phyloP scores from a whole-genome alignment of 2,329 filamentous ascomycete genomes.

The Curvularia verruculosa region DNA sequence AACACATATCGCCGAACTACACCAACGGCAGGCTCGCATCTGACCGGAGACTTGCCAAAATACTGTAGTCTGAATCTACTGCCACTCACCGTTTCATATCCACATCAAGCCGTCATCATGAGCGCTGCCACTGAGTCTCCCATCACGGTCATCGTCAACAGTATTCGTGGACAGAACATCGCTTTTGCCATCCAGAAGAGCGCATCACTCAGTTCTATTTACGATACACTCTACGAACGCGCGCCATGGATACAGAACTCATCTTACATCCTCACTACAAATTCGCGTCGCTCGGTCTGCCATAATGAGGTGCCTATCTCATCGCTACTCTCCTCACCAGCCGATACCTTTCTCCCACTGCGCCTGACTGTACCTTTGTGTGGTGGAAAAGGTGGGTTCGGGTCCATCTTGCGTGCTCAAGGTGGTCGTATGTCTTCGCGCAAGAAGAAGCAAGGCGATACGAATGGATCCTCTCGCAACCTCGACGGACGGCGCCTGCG shows the following conservation, averaged over 20 bases:
- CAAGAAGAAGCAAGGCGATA: constrained; percentile 83
- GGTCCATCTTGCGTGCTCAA: constrained; percentile 92
- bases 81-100: neutral
- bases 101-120: constrained; percentile 23
- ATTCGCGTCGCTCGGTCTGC: constrained; percentile 73
- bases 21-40: neutral
- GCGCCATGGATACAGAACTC: constrained; percentile 62
- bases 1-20: no score
- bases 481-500: constrained; percentile 87
- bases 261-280: constrained; percentile 79
- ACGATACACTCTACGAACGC: constrained; percentile 64
- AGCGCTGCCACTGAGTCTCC: constrained; percentile 31
- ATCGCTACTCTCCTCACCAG: constrained; percentile 61
- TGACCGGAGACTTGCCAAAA: neutral
- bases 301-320: constrained; percentile 63
- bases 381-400: constrained; percentile 97
- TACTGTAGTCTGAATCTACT: neutral
- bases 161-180: constrained; percentile 80
- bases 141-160: constrained; percentile 73
- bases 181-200: constrained; percentile 74
- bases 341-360: constrained; percentile 78
- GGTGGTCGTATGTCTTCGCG: constrained; percentile 98
- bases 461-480: constrained; percentile 90
- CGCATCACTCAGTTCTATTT: constrained; percentile 75
- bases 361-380: constrained; percentile 79